These are phyloP conservation scores for Phialophora tarda DNA, from an alignment of 2,329 filamentous ascomycete species.

Conservation along the genomic window DNA sequence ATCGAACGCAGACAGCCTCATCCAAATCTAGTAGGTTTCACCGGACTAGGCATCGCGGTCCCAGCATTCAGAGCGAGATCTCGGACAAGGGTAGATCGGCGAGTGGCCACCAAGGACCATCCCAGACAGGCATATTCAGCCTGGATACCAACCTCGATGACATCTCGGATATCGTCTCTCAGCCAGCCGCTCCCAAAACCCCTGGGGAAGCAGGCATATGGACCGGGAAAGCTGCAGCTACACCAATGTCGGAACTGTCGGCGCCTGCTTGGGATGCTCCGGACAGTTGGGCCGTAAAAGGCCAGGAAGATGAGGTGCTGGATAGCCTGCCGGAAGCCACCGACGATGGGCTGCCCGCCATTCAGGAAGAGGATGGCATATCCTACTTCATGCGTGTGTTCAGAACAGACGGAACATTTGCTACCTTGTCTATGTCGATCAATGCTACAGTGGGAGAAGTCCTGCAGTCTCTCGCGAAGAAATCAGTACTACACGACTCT, in stretches of 20 bases:
- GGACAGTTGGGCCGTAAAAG: slow-evolving; percentile 93
- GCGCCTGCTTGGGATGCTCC: slow-evolving; percentile 84
- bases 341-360: slow-evolving; percentile 69
- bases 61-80: slow-evolving; percentile 45
- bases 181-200: slow-evolving; percentile 68
- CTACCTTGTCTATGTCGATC: slow-evolving; percentile 82
- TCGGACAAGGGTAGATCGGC: slow-evolving; percentile 60
- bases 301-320: slow-evolving; percentile 52
- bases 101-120: slow-evolving; percentile 44
- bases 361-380: slow-evolving; percentile 73
- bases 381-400: slow-evolving; percentile 96
- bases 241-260: slow-evolving; percentile 46
- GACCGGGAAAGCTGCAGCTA: slow-evolving; percentile 43
- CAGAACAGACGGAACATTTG: slow-evolving; percentile 90
- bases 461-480: slow-evolving; percentile 87
- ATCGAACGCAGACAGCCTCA: slow-evolving; percentile 36
- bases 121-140: slow-evolving; percentile 67
- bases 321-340: slow-evolving; percentile 53
- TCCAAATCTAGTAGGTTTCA: slow-evolving; percentile 37
- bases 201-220: slow-evolving; percentile 55
- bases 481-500: slow-evolving; percentile 88
- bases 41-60: slow-evolving; percentile 31
- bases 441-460: slow-evolving; percentile 87
- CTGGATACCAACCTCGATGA: slow-evolving; percentile 87
- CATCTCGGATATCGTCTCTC: slow-evolving; percentile 87